Conservation (phyloP, 345 rosid genomes). For the Populus tremula region DNA sequence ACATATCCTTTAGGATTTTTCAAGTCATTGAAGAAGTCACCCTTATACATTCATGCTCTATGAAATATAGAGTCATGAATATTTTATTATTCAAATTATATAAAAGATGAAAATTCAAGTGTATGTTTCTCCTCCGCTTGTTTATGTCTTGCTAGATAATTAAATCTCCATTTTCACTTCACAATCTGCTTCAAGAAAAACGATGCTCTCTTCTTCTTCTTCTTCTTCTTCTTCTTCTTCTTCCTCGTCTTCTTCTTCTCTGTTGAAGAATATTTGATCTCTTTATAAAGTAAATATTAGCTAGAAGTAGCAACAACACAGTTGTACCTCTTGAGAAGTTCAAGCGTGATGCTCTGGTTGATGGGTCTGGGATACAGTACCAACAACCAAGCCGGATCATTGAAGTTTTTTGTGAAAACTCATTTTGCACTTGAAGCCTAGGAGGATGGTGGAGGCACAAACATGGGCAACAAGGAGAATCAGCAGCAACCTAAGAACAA, state of each 20-base stretch:
- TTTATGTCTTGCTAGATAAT: too few species aligned
- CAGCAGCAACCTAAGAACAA: slow-evolving; percentile 69
- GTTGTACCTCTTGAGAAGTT: slow-evolving; percentile 34
- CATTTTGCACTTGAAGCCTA: slow-evolving; percentile 12
- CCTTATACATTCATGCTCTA: too few species aligned
- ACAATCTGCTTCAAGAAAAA: too few species aligned
- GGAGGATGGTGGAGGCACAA: slow-evolving; percentile 89
- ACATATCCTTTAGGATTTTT: too few species aligned
- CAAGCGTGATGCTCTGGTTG: slow-evolving; percentile 38
- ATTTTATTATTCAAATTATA: too few species aligned
- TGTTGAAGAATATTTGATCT: not conserved
- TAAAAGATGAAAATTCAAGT: too few species aligned
- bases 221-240: too few species aligned
- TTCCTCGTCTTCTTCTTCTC: not conserved
- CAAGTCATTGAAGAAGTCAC: too few species aligned
- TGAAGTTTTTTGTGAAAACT: slow-evolving; percentile 22
- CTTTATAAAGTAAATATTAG: not conserved
- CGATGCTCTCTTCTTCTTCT: too few species aligned
- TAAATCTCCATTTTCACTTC: too few species aligned
- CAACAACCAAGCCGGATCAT: slow-evolving; percentile 40
- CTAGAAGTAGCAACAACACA: not conserved
- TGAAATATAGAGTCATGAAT: too few species aligned
- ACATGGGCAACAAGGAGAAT: slow-evolving; percentile 95
- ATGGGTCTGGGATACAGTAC: slow-evolving; percentile 26
- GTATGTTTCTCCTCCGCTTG: too few species aligned